Percentiles rank a stretch among this genome's conserved stretches.
Evolutionary conservation across 345 rosid genomes (phyloP).

Genomic region (Balakata baccata): DNA sequence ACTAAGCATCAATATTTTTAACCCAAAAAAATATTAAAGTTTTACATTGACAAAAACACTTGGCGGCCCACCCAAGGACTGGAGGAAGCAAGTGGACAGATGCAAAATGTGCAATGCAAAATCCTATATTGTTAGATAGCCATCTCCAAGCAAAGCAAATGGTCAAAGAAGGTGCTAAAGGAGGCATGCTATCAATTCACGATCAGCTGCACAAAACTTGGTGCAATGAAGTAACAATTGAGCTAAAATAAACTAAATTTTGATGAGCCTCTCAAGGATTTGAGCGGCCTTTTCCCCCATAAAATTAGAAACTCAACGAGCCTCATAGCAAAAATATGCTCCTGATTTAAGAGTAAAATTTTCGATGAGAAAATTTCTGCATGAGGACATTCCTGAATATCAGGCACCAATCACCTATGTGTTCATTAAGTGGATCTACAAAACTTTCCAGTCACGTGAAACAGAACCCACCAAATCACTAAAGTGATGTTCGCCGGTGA

Average conservation of each 20-base stretch:
- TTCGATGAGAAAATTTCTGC: background rate
- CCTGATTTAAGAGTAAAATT: background rate
- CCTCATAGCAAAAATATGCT: background rate
- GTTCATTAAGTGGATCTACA: background rate
- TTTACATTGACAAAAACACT: background rate
- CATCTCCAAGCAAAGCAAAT: background rate
- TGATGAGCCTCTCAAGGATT: background rate
- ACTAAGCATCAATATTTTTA: background rate
- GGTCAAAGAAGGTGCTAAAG: background rate
- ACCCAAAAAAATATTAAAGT: background rate
- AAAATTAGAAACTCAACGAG: background rate
- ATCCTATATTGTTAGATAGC: background rate
- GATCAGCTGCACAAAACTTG: background rate
- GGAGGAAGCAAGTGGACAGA: background rate
- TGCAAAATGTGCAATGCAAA: background rate
- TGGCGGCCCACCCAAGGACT: background rate
- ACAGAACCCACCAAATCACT: slow-evolving; percentile 4
- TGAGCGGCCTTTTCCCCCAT: background rate
- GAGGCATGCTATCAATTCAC: background rate
- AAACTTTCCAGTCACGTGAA: background rate
- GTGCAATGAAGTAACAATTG: background rate
- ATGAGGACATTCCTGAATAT: background rate
- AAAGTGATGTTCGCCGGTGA: background rate
- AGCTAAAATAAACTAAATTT: background rate
- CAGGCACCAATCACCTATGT: background rate